These are phyloP conservation scores for Cladosporium sphaerospermum DNA, from an alignment of 2,329 filamentous ascomycete genomes.

Conservation along the genomic window DNA sequence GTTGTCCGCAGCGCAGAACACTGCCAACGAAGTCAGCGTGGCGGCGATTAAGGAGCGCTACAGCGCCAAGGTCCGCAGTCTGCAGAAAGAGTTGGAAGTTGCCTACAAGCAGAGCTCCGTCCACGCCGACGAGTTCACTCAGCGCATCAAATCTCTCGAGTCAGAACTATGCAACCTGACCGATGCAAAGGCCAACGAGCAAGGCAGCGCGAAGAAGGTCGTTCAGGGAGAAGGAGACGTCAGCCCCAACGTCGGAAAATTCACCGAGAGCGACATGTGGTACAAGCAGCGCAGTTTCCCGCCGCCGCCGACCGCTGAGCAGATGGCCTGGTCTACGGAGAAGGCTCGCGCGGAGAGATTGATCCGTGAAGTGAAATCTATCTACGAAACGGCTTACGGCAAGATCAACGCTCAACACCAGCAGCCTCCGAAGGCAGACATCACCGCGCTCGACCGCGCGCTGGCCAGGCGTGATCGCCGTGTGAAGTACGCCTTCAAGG, in stretches of 20 bases:
- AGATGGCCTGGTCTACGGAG: constrained; percentile 19
- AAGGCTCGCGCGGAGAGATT: constrained; percentile 29
- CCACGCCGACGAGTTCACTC: constrained; percentile 9
- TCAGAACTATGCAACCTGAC: constrained; percentile 1
- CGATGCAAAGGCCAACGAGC: not conserved
- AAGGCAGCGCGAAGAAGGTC: constrained; percentile 2
- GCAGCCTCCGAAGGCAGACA: constrained; percentile 13
- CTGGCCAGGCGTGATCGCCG: constrained; percentile 23
- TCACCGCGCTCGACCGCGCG: constrained; percentile 16
- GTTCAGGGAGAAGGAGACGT: constrained; percentile 34
- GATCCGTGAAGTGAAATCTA: constrained; percentile 33
- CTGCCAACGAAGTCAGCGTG: constrained; percentile 12
- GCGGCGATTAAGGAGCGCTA: constrained; percentile 16
- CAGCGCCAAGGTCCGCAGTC: constrained; percentile 17
- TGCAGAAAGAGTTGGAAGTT: constrained; percentile 19
- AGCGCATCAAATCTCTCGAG: constrained; percentile 10
- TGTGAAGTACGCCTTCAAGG: constrained; percentile 15
- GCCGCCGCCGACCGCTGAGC: constrained; percentile 12
- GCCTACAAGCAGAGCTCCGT: constrained; percentile 21
- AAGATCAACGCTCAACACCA: constrained; percentile 27
- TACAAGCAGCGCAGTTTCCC: constrained; percentile 30
- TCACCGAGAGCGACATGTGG: constrained; percentile 30
- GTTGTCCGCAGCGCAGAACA: constrained; percentile 17
- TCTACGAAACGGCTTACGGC: constrained; percentile 40
- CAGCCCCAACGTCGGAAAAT: constrained; percentile 30